A percentile compares a stretch with the other conserved stretches of the same genome.
These are phyloP conservation scores for Rosa chinensis DNA, from an alignment of 306 rosid species.

Conservation along the genomic window DNA sequence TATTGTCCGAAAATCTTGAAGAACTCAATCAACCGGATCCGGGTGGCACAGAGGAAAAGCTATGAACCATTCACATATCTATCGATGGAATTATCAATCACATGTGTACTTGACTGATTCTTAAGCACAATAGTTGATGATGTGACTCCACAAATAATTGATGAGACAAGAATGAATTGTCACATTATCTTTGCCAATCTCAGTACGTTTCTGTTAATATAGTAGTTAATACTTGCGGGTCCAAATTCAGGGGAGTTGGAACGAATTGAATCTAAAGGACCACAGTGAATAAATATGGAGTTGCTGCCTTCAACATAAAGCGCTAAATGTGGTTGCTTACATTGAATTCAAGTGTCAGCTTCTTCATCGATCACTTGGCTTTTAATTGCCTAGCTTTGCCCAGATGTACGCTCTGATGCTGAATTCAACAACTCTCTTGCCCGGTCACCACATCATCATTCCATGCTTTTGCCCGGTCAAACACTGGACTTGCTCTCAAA, in stretches of 20 bases:
- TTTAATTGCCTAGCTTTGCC: no score
- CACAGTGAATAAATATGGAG: not conserved
- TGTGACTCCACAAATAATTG: not conserved
- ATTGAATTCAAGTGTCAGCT: no score
- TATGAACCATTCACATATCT: not conserved
- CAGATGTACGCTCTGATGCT: no score
- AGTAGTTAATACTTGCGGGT: no score
- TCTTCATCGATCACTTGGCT: no score
- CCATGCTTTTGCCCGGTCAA: no score
- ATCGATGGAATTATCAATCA: not conserved
- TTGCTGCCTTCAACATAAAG: no score
- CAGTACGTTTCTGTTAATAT: not conserved
- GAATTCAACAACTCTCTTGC: no score
- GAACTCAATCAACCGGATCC: not conserved
- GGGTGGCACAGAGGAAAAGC: not conserved
- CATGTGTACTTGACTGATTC: not conserved
- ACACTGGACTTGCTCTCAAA: no score
- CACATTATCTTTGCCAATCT: not conserved
- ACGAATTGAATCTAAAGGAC: not conserved
- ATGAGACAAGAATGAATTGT: not conserved
- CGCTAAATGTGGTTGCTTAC: no score
- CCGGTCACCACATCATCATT: no score
- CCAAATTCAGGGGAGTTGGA: not conserved
- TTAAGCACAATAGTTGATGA: not conserved
- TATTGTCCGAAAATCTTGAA: not conserved